Base-by-base conservation (phyloP, 2,329 filamentous ascomycete genomes). In the Cladobotryum protrusum region DNA sequence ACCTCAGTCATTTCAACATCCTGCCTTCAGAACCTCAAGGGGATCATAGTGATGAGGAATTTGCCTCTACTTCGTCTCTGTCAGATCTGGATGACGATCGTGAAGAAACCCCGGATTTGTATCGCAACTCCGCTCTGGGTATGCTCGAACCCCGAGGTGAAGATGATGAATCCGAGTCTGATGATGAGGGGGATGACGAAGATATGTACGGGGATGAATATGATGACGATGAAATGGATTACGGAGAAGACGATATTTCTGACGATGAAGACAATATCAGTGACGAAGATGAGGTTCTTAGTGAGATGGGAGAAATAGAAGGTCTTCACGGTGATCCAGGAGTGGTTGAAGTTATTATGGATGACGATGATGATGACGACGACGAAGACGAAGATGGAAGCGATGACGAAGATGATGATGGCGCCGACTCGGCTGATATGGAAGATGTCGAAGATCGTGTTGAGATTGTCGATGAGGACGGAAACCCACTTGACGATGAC, bases 91-190 rank as follows among this genome's bases (percentile, higher is more conserved):
- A 91, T 37, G 87, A 91, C 54, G 85, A 89, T 49, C 85, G 90
- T 41, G 90, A 96, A 67, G 93, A 97, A 65, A 99, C 95, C 5
- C 93, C 95, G 29, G 93, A 99, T 69, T 78, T 99, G 17, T 97
- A 96, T 72, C 87, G 95, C 47, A 96, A 97, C 67, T 97, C 93
- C 2, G 89, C 95, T 1, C 75, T 99, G 18, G 92, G 93, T 45
- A 95, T 97, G 83, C 84, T 96, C 47, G 93, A 97, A 65, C 85
- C 87, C 56, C 82, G 85, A 45, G 82, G 86, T 51, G 86, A 90
- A 53, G 85, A 88, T 53, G 89, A 92, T 55, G 90, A 89, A 45
- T 89, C 87, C 33, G 87, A 89, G 32, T 84, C 83, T 14, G 85
- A 85, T 52, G 82, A 87, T 51, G 84, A 70, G 54, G 77, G 82